phyloP scores from a whole-genome alignment of 768 basidiomycete genomes.

The Pluteus cervinus region DNA sequence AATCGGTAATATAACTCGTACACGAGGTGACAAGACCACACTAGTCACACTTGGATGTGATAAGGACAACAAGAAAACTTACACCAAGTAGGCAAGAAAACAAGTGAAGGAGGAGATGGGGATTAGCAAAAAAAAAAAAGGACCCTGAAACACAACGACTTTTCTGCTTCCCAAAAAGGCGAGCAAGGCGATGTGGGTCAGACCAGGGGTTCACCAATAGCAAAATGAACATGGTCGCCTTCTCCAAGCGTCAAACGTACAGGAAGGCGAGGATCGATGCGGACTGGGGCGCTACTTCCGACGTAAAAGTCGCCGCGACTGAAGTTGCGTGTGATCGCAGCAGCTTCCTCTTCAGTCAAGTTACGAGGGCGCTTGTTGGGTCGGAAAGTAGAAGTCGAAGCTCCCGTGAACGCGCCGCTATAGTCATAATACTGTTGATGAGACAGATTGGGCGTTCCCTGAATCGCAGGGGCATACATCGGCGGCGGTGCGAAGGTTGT shows the following conservation, averaged over 20 bases:
- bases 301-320: conserved; percentile 80
- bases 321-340: conserved; percentile 79
- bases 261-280: conserved; percentile 76
- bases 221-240: conserved; percentile 74
- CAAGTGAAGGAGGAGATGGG: not conserved
- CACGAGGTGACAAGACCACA: too few species aligned
- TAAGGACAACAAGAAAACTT: not conserved
- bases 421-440: conserved; percentile 79
- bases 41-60: too few species aligned
- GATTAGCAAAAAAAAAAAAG: conserved; percentile 1
- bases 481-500: conserved; percentile 39
- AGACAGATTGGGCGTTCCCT: conserved; percentile 41
- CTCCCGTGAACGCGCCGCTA: conserved; percentile 58
- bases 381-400: conserved; percentile 74
- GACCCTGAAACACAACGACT: conserved; percentile 4
- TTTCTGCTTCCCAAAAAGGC: conserved; percentile 4
- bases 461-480: conserved; percentile 44
- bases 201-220: conserved; percentile 39
- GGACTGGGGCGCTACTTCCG: conserved; percentile 73
- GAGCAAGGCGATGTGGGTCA: conserved; percentile 11
- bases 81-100: not conserved
- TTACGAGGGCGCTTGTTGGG: conserved; percentile 73
- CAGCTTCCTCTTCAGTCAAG: conserved; percentile 78
- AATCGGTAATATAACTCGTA: too few species aligned
- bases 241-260: conserved; percentile 77